phyloP scores from a whole-genome alignment of 1,284 basidiomycete genomes.

The Cryptococcus jaspeensis region DNA sequence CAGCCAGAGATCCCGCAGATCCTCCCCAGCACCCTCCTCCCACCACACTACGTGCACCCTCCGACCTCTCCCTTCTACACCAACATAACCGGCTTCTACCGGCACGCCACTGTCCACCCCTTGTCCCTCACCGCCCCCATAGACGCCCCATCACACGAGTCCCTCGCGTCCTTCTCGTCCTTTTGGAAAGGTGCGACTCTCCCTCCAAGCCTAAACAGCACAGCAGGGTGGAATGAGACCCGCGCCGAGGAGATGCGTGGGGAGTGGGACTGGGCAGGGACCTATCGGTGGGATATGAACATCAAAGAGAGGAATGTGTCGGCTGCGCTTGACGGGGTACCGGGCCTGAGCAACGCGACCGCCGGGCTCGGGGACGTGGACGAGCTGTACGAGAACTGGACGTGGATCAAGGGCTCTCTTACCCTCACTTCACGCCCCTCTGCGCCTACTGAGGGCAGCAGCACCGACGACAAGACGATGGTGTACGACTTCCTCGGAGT shows the following conservation, averaged over 20 bases:
- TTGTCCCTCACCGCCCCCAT: slow-evolving; percentile 13
- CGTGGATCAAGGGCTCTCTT: slow-evolving; percentile 38
- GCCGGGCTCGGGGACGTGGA: slow-evolving; percentile 2
- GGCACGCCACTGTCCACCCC: slow-evolving; percentile 33
- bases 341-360: not conserved
- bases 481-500: slow-evolving; percentile 58
- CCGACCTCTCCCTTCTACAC: slow-evolving; percentile 26
- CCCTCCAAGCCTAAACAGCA: not conserved
- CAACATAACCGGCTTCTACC: slow-evolving; percentile 51
- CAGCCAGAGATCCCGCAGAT: slow-evolving; percentile 31
- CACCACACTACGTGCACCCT: slow-evolving; percentile 29
- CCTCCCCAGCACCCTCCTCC: slow-evolving; percentile 29
- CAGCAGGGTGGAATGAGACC: slow-evolving; percentile 38
- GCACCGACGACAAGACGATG: slow-evolving; percentile 18
- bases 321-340: not conserved
- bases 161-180: slow-evolving; percentile 18
- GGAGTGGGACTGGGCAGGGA: slow-evolving; percentile 37
- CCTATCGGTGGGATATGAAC: slow-evolving; percentile 41
- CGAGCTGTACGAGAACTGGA: slow-evolving; percentile 28
- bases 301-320: slow-evolving; percentile 38
- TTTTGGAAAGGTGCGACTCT: slow-evolving; percentile 25
- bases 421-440: slow-evolving; percentile 16
- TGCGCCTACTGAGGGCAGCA: not conserved
- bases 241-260: slow-evolving; percentile 35
- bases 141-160: slow-evolving; percentile 12